These are phyloP conservation scores for Jaminaea rosea DNA, from an alignment of 1,284 basidiomycete genomes.

Conservation along the genomic window DNA sequence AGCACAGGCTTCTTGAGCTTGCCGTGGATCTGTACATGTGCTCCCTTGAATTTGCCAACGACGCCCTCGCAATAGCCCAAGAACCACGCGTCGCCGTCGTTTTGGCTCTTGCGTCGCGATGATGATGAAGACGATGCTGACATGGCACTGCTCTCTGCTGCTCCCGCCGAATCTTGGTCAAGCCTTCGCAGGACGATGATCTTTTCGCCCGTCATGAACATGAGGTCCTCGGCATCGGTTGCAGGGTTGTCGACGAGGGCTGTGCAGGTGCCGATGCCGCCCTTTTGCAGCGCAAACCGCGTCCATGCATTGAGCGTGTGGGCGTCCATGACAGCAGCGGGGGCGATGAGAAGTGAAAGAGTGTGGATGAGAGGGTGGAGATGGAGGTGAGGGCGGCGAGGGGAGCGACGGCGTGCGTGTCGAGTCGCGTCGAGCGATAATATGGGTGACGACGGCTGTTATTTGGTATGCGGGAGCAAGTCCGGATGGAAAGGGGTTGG, in stretches of 20 bases:
- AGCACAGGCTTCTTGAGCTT: slow-evolving; percentile 67
- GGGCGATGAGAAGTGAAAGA: neutral
- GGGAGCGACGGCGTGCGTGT: no score
- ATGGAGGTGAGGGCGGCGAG: neutral
- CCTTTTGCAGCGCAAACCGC: slow-evolving; percentile 43
- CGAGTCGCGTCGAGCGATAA: neutral
- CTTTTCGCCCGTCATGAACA: slow-evolving; percentile 43
- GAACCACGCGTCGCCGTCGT: slow-evolving; percentile 13
- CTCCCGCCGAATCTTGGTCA: slow-evolving; percentile 25
- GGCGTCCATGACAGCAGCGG: slow-evolving; percentile 28
- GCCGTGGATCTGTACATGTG: slow-evolving; percentile 63
- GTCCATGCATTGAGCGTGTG: slow-evolving; percentile 45
- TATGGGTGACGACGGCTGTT: neutral
- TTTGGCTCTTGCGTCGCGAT: slow-evolving; percentile 1
- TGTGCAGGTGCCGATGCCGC: slow-evolving; percentile 42
- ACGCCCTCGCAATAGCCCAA: slow-evolving; percentile 78
- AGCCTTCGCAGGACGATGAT: slow-evolving; percentile 40
- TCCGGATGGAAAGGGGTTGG: neutral
- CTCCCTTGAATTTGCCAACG: slow-evolving; percentile 67
- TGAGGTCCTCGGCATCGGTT: slow-evolving; percentile 35
- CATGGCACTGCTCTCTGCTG: neutral
- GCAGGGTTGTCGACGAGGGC: slow-evolving; percentile 39
- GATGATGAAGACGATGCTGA: neutral
- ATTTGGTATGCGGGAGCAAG: neutral
- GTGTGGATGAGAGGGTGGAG: neutral